Conservation (phyloP, 192 early-diverging fungal species). For the Paraglomus brasilianum region DNA sequence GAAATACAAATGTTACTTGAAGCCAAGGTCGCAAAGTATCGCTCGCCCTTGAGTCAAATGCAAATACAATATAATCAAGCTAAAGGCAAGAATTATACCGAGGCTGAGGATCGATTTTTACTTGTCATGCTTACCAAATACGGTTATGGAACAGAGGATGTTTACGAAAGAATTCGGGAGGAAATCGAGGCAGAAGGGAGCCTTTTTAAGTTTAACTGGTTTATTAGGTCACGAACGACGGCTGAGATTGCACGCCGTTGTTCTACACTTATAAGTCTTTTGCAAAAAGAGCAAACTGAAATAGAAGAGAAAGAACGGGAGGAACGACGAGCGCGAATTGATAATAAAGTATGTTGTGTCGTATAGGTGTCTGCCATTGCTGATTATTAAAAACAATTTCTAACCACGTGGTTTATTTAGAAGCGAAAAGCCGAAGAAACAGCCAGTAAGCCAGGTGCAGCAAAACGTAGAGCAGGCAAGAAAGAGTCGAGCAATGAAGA, state of each 20-base stretch:
- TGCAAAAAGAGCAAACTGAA: constrained; percentile 59
- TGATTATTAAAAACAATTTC: too few species aligned
- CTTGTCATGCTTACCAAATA: constrained; percentile 85
- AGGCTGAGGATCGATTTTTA: constrained; percentile 97
- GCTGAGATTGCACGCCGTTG: constrained; percentile 82
- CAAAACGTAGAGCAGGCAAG: too few species aligned
- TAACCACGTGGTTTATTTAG: too few species aligned
- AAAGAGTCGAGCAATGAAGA: too few species aligned
- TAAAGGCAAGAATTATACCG: constrained; percentile 89
- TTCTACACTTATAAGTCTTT: constrained; percentile 71
- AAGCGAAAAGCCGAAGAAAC: too few species aligned
- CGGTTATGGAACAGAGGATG: constrained; percentile 89
- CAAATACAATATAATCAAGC: constrained; percentile 85
- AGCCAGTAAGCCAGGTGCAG: too few species aligned
- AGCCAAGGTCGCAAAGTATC: constrained; percentile 68
- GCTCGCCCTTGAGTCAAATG: constrained; percentile 84
- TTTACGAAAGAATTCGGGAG: constrained; percentile 87
- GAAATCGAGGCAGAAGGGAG: constrained; percentile 75
- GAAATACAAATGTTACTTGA: constrained; percentile 83
- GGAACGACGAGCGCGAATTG: too few species aligned
- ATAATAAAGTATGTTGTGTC: too few species aligned
- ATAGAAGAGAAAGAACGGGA: constrained; percentile 38
- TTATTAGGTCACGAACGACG: constrained; percentile 91
- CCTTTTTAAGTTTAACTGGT: constrained; percentile 97
- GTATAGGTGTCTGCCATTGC: too few species aligned